These are phyloP conservation scores for Helianthus tuberosus DNA, from an alignment of 129 eudicot genomes.

Conservation along the genomic window DNA sequence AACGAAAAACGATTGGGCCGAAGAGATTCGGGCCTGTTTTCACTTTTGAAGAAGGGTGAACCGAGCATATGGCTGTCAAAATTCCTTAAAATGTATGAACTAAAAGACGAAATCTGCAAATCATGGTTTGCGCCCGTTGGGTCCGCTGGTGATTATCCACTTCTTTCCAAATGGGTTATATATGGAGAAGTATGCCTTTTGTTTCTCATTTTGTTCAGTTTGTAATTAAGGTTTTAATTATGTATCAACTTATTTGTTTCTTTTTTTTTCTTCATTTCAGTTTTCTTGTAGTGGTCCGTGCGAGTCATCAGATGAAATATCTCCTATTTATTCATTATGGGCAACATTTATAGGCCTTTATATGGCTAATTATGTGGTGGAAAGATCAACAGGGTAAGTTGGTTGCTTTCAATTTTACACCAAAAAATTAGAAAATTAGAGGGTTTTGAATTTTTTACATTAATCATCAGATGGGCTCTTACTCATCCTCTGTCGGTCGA, in stretches of 20 bases:
- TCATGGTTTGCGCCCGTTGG: constrained; percentile 99
- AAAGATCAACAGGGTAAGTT: constrained; percentile 95
- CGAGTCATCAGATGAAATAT: constrained; percentile 88
- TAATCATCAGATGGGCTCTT: constrained; percentile 90
- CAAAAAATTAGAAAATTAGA: not conserved
- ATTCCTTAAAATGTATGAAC: constrained; percentile 75
- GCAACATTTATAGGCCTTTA: constrained; percentile 98
- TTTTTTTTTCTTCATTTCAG: constrained; percentile 37
- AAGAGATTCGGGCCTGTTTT: constrained; percentile 64
- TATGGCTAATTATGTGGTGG: constrained; percentile 96
- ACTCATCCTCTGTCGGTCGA: constrained; percentile 89
- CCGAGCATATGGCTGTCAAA: constrained; percentile 74
- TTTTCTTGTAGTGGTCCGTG: constrained; percentile 84
- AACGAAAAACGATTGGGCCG: constrained; percentile 71
- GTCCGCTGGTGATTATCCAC: constrained; percentile 92
- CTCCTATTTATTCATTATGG: constrained; percentile 97
- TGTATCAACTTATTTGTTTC: not conserved
- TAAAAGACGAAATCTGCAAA: constrained; percentile 86
- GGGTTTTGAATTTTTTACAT: constrained; percentile 5
- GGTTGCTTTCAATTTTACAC: not conserved
- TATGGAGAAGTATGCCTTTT: constrained; percentile 83
- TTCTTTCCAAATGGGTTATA: constrained; percentile 96
- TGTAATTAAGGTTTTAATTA: constrained; percentile 14
- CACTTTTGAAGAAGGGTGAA: constrained; percentile 87
- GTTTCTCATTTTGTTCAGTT: not conserved